Base-by-base conservation (phyloP, 805 yeast species). In the Lipomyces kockii region DNA sequence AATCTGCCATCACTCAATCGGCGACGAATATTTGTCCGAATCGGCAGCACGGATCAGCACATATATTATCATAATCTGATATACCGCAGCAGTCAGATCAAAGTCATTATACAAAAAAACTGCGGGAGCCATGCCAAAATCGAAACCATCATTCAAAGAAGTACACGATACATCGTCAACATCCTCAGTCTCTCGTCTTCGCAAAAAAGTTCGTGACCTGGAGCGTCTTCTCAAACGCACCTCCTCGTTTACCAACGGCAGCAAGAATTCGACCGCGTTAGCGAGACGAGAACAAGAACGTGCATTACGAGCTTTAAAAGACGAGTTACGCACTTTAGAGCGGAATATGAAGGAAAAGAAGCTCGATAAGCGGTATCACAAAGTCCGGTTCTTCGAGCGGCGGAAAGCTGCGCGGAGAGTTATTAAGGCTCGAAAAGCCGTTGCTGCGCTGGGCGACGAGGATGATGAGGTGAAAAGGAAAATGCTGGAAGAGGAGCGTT, bases 121-220 rank as follows among this genome's bases (percentile, higher is more conserved):
- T 8, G 5, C 2, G 29, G 29, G 53, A 20, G n/a, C 51, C 12
- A 61, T 61, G 64, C 62, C 60, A 9, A 61, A 54, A 20, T 43
- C 57, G 14, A 29, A 32, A 20, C 53, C 64, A 11, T 17, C 34
- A 34, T 61, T 61, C 34, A 61, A 61, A n/a, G 64, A 61, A 35
- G 61, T 61, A 20, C 59, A 22, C 35, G 55, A 58, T 29, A 32
- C 53, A 5, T 11, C 20, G 8, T 20, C 58, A 5, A 25, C 29
- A 6, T 20, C 64, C 22, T 63, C 73, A n/a, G 51, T 65, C 7
- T 71, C 72, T n/a, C 67, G 88, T 73, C 84, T 92, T 70, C 91
- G 87, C 78, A 92, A 89, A 82, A 90, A 89, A 79, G 90, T 94
- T 70, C 86, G 98, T 80, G 97, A 94, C 77, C 82, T 92, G 51